Evolutionary conservation across 2,329 filamentous ascomycete species (phyloP), one percentile per base, ranked within the genome.

Genomic region (Apiospora rasikravindrae): DNA sequence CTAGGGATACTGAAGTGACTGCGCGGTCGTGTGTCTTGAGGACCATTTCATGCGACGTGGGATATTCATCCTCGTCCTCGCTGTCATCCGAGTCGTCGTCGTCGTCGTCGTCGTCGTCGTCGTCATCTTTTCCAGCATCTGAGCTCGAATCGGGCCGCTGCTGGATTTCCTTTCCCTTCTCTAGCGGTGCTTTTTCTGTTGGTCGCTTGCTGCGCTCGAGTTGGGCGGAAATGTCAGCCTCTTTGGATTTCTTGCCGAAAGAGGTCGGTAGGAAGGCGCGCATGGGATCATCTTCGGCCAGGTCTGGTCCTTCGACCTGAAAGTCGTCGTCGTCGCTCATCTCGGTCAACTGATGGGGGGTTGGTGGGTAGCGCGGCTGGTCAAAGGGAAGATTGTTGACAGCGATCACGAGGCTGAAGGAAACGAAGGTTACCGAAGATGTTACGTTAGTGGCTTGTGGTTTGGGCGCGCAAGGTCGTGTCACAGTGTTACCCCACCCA

Each of bases 21-120:
- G 95, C 91, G 73, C 94, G 92, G 47, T 96, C 93, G 81, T 99
- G 96, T 19, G 96, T 97, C 83, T 97, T 97, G 80, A 98, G 87
- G 40, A 97, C 86, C 81, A 99, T 89, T 83, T 98, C 95, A 81
- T 99, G 96, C 7, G 96, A 97, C 16, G 97, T 91, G 1, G 96
- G 96, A 75, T 92, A 98, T 77, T 97, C 94, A 78, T 98, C 95
- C 67, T 93, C 93, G 42, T 95, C 93, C 29, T 94, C 87, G 69
- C 90, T 89, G 37, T 90, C 87, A 68, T 90, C 89, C 29, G 88
- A 86, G 67, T 90, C 87, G 66, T 87, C 84, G 71, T 82, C 80
- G 70, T 72, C 81, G n/a, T n/a, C n/a, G n/a, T n/a, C 72, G 76
- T 85, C 81, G 77, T 80, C 81, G 69, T 80, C 78, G 66, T 81